Conservation (phyloP, 805 yeast genomes). For the Candida sonorensis region DNA sequence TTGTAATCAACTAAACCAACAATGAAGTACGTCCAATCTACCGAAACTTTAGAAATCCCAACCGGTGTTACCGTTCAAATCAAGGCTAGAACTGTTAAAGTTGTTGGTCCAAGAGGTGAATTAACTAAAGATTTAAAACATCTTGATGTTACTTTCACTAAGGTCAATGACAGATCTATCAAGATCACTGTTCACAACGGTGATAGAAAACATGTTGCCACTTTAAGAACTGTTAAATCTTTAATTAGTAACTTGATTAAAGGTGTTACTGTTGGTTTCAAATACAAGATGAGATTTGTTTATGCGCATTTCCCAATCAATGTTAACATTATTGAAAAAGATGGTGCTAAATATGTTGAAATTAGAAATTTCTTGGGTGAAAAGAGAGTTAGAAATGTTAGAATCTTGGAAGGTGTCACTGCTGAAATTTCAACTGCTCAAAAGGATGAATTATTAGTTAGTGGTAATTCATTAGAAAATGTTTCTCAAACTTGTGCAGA, state of each 20-base stretch:
- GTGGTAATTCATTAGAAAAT: conserved; percentile 95
- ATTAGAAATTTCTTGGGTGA: conserved; percentile 99
- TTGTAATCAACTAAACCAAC: conserved; percentile 1
- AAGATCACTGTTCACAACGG: conserved; percentile 95
- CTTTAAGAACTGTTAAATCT: conserved; percentile 97
- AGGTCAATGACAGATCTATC: conserved; percentile 65
- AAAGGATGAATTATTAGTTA: conserved; percentile 90
- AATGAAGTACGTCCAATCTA: conserved; percentile 61
- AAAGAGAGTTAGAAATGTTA: conserved; percentile 89
- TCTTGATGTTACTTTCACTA: conserved; percentile 88
- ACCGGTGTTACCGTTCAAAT: conserved; percentile 88
- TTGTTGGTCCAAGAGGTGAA: conserved; percentile 97
- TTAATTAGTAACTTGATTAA: conserved; percentile 88
- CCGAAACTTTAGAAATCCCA: conserved; percentile 61
- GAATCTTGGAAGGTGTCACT: conserved; percentile 83
- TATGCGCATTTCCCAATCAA: conserved; percentile 99
- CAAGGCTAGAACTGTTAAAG: conserved; percentile 85
- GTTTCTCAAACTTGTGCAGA: conserved; percentile 99
- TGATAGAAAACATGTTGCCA: conserved; percentile 99
- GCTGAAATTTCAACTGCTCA: conserved; percentile 74
- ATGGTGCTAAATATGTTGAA: conserved; percentile 72
- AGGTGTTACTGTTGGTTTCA: conserved; percentile 99
- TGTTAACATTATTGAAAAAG: conserved; percentile 82
- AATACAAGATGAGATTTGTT: conserved; percentile 99
- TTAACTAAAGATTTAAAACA: conserved; percentile 87